Percentiles rank a stretch among this genome's conserved stretches.
phyloP scores from a whole-genome alignment of 2,329 filamentous ascomycete genomes.

The Dactylonectria macrodidyma region DNA sequence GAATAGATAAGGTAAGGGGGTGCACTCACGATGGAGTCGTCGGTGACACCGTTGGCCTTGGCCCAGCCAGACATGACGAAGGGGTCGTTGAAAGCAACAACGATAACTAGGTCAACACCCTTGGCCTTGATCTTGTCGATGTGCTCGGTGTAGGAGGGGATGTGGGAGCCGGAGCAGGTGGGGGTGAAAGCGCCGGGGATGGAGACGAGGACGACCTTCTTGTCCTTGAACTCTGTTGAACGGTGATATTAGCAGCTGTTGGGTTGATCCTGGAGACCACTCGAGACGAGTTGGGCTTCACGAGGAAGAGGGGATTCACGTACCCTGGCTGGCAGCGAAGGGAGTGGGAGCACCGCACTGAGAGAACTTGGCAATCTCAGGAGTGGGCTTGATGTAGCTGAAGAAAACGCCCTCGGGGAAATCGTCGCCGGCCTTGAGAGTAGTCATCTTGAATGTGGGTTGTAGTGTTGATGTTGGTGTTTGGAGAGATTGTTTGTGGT shows the following conservation, averaged over 20 bases:
- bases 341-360: conserved; percentile 83
- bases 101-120: conserved; percentile 85
- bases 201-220: conserved; percentile 70
- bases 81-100: conserved; percentile 88
- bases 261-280: neutral
- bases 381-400: conserved; percentile 84
- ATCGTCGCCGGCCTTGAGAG: conserved; percentile 83
- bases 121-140: conserved; percentile 80
- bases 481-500: conserved; percentile 19
- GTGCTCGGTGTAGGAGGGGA: conserved; percentile 85
- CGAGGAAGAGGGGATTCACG: conserved; percentile 33
- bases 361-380: conserved; percentile 78
- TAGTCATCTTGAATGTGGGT: conserved; percentile 62
- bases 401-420: conserved; percentile 89
- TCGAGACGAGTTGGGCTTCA: neutral
- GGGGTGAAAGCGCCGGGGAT: conserved; percentile 86
- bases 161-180: conserved; percentile 85
- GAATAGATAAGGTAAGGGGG: neutral
- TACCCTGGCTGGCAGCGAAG: conserved; percentile 85
- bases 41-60: conserved; percentile 86
- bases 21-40: conserved; percentile 71
- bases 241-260: conserved; percentile 22
- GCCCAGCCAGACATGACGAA: conserved; percentile 92
- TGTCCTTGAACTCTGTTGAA: conserved; percentile 67
- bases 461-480: conserved; percentile 13